A percentile compares a stretch with the other conserved stretches of the same genome.
These are phyloP conservation scores for Elsinoe necatrix DNA, from an alignment of 2,329 filamentous ascomycete genomes.

Conservation along the genomic window DNA sequence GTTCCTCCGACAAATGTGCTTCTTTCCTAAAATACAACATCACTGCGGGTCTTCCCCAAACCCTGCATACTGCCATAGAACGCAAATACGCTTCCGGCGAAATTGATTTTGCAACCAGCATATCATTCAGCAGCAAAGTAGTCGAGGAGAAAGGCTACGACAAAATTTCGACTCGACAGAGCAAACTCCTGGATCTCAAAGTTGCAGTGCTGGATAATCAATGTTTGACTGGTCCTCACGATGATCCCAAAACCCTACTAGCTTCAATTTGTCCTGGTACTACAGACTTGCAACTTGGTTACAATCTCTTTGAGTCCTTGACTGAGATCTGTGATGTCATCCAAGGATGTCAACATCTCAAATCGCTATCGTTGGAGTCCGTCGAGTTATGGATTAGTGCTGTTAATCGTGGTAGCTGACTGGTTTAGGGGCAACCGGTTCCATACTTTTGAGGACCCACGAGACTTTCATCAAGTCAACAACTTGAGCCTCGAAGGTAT, in stretches of 20 bases:
- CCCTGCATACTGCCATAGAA: conserved; percentile 70
- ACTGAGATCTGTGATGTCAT: background rate
- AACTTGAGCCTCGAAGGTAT: conserved; percentile 42
- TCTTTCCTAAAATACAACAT: conserved; percentile 81
- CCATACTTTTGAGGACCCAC: conserved; percentile 24
- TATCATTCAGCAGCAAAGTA: conserved; percentile 70
- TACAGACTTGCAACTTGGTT: conserved; percentile 71
- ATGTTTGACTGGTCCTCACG: conserved; percentile 21
- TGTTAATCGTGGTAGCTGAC: background rate
- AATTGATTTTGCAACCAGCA: conserved; percentile 39
- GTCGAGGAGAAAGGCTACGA: conserved; percentile 94
- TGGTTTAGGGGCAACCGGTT: conserved; percentile 62
- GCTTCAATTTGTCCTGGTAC: conserved; percentile 48
- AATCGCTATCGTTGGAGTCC: conserved; percentile 62
- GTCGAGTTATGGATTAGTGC: conserved; percentile 23
- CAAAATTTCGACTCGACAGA: conserved; percentile 74
- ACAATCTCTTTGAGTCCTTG: conserved; percentile 27
- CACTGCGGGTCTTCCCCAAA: conserved; percentile 56
- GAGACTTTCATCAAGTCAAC: conserved; percentile 28
- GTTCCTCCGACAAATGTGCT: conserved; percentile 52
- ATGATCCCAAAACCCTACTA: conserved; percentile 41
- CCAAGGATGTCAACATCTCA: conserved; percentile 40
- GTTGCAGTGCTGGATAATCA: conserved; percentile 76
- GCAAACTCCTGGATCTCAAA: conserved; percentile 66
- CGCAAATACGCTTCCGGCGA: conserved; percentile 68